A percentile compares a stretch with the other conserved stretches of the same genome.
These are phyloP conservation scores for Porodaedalea pini DNA, from an alignment of 1,284 basidiomycete genomes.

Conservation along the genomic window DNA sequence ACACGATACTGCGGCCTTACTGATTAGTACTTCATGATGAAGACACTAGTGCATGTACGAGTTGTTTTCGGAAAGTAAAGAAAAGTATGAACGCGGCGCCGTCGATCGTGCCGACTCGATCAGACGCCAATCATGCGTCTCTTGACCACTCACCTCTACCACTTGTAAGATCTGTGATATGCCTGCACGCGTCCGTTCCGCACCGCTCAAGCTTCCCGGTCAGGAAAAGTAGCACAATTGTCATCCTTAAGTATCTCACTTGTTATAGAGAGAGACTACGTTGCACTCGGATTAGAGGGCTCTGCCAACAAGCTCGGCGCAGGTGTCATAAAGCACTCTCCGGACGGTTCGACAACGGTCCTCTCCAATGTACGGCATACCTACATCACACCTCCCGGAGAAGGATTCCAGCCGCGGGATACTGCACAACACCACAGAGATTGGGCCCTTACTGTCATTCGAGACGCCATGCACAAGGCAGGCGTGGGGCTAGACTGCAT, in stretches of 20 bases:
- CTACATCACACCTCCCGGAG: conserved; percentile 96
- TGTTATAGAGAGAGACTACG: conserved; percentile 33
- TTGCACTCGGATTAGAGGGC: conserved; percentile 88
- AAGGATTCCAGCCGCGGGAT: conserved; percentile 94
- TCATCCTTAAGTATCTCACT: neutral
- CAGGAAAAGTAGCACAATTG: neutral
- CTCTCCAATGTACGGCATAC: conserved; percentile 91
- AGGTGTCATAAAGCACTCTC: conserved; percentile 84
- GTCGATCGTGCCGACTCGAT: neutral
- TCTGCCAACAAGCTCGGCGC: conserved; percentile 99
- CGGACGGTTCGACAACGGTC: conserved; percentile 64
- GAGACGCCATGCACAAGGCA: conserved; percentile 75
- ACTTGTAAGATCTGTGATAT: neutral
- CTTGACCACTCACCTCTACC: neutral
- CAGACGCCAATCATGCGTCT: neutral
- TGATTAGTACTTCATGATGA: conserved; percentile 30
- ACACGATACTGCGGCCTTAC: conserved; percentile 50
- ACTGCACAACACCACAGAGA: conserved; percentile 95
- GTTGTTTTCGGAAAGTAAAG: no score
- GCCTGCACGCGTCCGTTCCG: conserved; percentile 2
- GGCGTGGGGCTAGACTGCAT: conserved; percentile 70
- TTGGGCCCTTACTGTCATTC: conserved; percentile 85
- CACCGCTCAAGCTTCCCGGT: conserved; percentile 18
- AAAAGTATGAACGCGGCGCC: no score
- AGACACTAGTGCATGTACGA: neutral